A percentile compares a stretch with the other conserved stretches of the same genome.
Evolutionary conservation across 2,329 filamentous ascomycete genomes (phyloP).

Genomic region (Leptodontidium sp.): DNA sequence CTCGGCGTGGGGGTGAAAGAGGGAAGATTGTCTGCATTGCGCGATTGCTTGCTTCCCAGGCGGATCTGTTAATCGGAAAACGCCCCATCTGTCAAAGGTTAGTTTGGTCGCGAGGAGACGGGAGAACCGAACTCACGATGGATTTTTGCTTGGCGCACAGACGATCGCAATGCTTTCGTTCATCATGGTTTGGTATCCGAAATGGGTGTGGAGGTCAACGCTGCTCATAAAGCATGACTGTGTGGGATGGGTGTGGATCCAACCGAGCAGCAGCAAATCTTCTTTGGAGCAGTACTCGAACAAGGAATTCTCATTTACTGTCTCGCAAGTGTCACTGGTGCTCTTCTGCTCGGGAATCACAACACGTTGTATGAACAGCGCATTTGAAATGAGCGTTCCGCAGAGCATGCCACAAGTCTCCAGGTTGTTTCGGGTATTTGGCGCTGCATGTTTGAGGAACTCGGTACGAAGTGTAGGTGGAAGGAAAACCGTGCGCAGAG

Average conservation of each 20-base stretch:
- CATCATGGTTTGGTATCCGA: slow-evolving; percentile 95
- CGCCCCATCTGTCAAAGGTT: slow-evolving; percentile 72
- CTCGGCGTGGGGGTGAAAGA: slow-evolving; percentile 79
- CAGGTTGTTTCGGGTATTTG: slow-evolving; percentile 82
- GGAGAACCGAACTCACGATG: slow-evolving; percentile 64
- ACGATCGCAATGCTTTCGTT: slow-evolving; percentile 97
- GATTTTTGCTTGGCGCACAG: slow-evolving; percentile 83
- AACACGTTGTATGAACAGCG: slow-evolving; percentile 87
- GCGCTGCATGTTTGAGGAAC: slow-evolving; percentile 77
- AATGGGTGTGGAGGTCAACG: slow-evolving; percentile 90
- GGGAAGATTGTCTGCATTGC: slow-evolving; percentile 76
- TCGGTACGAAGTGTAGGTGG: slow-evolving; percentile 75
- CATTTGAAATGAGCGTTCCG: slow-evolving; percentile 89
- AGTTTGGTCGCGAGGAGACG: slow-evolving; percentile 9
- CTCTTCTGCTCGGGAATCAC: slow-evolving; percentile 91
- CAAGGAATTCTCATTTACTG: slow-evolving; percentile 81
- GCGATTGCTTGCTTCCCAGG: slow-evolving; percentile 88
- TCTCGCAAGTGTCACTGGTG: slow-evolving; percentile 95
- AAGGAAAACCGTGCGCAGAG: slow-evolving; percentile 87
- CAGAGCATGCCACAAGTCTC: slow-evolving; percentile 97
- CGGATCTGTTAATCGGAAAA: slow-evolving; percentile 92
- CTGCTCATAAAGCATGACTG: slow-evolving; percentile 99
- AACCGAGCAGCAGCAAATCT: slow-evolving; percentile 53
- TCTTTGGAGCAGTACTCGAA: slow-evolving; percentile 78
- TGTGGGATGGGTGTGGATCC: slow-evolving; percentile 97